Evolutionary conservation across 345 rosid species (phyloP).

Genomic region (Sonneratia caseolaris): DNA sequence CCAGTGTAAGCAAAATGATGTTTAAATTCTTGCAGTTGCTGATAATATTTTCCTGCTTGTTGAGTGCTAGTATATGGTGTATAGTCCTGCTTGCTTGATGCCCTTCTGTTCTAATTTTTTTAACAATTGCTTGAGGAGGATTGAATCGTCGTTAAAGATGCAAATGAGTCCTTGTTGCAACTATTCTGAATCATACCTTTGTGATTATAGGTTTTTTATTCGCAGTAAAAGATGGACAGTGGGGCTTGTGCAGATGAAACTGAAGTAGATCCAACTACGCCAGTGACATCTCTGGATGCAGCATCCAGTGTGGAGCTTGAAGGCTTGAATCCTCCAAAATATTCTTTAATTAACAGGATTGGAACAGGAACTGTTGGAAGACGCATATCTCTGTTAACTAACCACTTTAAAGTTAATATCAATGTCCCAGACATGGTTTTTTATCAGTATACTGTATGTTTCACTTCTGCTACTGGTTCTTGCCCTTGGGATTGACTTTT

Average conservation of each 20-base stretch:
- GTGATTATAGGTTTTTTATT: not conserved
- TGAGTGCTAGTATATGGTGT: not conserved
- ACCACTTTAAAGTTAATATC: constrained; percentile 63
- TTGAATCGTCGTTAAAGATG: not conserved
- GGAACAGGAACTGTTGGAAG: constrained; percentile 47
- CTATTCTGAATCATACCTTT: not conserved
- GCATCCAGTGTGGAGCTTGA: constrained; percentile 25
- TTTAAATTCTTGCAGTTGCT: not conserved
- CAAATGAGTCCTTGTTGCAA: not conserved
- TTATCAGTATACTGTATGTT: constrained; percentile 71
- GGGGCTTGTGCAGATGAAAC: constrained; percentile 8
- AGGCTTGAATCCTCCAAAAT: constrained; percentile 23
- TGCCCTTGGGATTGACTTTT: not conserved
- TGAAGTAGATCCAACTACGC: constrained; percentile 19
- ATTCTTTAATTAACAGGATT: constrained; percentile 35
- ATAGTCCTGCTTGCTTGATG: not conserved
- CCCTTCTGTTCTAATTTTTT: not conserved
- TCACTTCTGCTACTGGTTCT: not conserved
- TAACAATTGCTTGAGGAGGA: not conserved
- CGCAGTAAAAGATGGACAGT: constrained; percentile 33
- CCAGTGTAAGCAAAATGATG: too few relatives aligned
- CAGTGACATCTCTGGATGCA: constrained; percentile 16
- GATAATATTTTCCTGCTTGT: not conserved
- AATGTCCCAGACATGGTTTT: constrained; percentile 45
- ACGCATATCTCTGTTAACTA: constrained; percentile 40